Evolutionary conservation across 2,329 filamentous ascomycete species (phyloP), one percentile per base, ranked within the genome.

Genomic region (Fusarium odoratissimum): DNA sequence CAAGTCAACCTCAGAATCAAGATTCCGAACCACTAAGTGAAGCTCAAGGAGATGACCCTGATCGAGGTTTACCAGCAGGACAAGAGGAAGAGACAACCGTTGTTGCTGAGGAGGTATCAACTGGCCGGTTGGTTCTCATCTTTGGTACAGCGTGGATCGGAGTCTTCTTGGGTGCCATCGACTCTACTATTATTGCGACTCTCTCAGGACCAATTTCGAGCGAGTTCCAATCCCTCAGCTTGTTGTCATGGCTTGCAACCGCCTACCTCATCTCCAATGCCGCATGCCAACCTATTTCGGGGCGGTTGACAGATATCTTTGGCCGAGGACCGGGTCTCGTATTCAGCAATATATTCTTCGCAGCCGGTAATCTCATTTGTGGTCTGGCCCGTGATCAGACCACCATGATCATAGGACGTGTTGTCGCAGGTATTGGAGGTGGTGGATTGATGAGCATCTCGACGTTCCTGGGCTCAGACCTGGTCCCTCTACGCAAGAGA

Each of bases 241-340:
- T 96, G 8, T 87, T 97, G 48, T 95, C 94, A 2, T 97, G 95
- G 95, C 90, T 97, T 12, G 95, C 94, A 1, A 93, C 93, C 0
- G 92, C 93, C 25, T 97, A 97, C 79, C 88, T 97, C 33, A 95
- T 97, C 77, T 92, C 94, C 74, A 97, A 95, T 80, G 93, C 95
- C 4, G 94, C 94, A 1, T 93, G 91, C 76, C 95, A 97, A 80
- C 95, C 95, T 17, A 87, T 97, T 25, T 94, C 92, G 13, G 95
- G 95, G 10, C 90, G 94, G 9, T 82, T 97, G 67, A 97, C 95
- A 1, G 95, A 97, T 79, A 96, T 97, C 55, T 96, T 96, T 78
- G 93, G 92, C 16, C 90, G 95, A 9, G 89, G 93, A 0, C 90
- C 92, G 0, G 95, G 95, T 0, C 84, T 97, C 5, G 85, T 97